Percentiles rank a stretch among this genome's conserved stretches.
These are phyloP conservation scores for Hanseniaspora nectarophila DNA, from an alignment of 805 yeast genomes.

Conservation along the genomic window DNA sequence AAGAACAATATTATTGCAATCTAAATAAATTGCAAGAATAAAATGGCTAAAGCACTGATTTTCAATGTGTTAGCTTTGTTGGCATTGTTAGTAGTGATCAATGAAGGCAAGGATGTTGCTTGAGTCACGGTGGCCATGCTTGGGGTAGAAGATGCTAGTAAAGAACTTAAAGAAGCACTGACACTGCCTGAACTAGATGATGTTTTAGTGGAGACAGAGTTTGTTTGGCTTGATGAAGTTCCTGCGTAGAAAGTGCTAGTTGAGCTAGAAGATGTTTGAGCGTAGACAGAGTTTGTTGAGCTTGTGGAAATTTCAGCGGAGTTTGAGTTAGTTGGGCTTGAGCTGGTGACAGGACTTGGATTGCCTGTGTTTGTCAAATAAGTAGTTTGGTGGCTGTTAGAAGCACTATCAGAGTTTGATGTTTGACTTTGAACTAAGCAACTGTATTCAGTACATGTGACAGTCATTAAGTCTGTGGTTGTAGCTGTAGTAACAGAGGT, in stretches of 20 bases:
- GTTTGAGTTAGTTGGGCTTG: no score
- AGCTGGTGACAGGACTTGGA: neutral
- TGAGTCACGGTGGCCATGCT: neutral
- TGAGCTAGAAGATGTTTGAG: no score
- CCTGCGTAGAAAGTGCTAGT: neutral
- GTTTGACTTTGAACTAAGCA: conserved; percentile 15
- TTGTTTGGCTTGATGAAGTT: no score
- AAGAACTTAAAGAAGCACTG: neutral
- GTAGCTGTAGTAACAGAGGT: neutral
- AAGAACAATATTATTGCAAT: neutral
- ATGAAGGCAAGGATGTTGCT: neutral
- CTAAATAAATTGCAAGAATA: neutral
- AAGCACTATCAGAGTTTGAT: conserved; percentile 13
- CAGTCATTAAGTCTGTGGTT: neutral
- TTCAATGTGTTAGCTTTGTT: neutral
- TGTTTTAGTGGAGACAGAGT: neutral
- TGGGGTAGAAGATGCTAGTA: neutral
- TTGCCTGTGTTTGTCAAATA: no score
- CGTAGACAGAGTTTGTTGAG: conserved; percentile 12
- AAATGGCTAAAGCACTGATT: neutral
- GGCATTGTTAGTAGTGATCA: neutral
- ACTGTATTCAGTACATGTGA: neutral
- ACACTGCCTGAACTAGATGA: no score
- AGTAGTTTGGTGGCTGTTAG: neutral
- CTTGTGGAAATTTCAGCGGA: conserved; percentile 5